Percentiles rank a stretch among this genome's conserved stretches.
Conservation (phyloP, 2,329 filamentous ascomycete genomes). For the Diaporthe sp. region DNA sequence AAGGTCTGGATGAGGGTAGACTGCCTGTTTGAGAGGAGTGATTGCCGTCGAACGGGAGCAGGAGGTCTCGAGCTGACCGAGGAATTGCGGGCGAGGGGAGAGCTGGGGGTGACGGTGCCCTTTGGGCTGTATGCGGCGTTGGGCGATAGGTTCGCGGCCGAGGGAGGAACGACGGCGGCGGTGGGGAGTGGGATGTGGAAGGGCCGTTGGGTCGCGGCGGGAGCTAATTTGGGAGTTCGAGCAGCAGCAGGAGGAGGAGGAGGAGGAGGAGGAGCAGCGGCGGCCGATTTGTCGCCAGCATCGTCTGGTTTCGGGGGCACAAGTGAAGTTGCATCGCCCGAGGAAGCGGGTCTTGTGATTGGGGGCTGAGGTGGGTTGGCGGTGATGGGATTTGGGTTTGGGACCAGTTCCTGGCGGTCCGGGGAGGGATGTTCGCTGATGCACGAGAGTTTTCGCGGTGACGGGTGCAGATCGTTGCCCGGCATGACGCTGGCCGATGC, state of each 20-base stretch:
- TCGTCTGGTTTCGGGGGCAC: constrained; percentile 10
- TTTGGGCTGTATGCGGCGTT: constrained; percentile 36
- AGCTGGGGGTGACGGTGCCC: constrained; percentile 34
- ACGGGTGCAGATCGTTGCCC: constrained; percentile 49
- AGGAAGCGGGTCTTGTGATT: constrained; percentile 23
- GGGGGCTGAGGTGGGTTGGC: constrained; percentile 24
- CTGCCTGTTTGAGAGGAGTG: constrained; percentile 56
- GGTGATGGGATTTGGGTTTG: constrained; percentile 15
- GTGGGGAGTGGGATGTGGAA: constrained; percentile 31
- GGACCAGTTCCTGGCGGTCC: constrained; percentile 22
- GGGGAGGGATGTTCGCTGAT: constrained; percentile 46
- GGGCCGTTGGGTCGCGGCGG: constrained; percentile 18
- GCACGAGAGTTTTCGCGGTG: constrained; percentile 44
- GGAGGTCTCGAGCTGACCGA: constrained; percentile 38
- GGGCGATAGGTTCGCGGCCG: constrained; percentile 36
- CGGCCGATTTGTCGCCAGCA: constrained; percentile 32
- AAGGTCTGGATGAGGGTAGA: constrained; percentile 62
- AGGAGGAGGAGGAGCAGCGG: constrained; percentile 39
- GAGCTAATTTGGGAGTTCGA: constrained; percentile 28
- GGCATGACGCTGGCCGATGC: constrained; percentile 33
- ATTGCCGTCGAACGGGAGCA: constrained; percentile 52
- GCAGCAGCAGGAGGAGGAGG: constrained; percentile 37
- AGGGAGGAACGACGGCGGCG: constrained; percentile 28
- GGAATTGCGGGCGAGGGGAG: constrained; percentile 40
- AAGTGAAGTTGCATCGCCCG: constrained; percentile 12